Evolutionary conservation across 192 early-diverging fungal genomes (phyloP).

Genomic region (Geranomyces variabilis): DNA sequence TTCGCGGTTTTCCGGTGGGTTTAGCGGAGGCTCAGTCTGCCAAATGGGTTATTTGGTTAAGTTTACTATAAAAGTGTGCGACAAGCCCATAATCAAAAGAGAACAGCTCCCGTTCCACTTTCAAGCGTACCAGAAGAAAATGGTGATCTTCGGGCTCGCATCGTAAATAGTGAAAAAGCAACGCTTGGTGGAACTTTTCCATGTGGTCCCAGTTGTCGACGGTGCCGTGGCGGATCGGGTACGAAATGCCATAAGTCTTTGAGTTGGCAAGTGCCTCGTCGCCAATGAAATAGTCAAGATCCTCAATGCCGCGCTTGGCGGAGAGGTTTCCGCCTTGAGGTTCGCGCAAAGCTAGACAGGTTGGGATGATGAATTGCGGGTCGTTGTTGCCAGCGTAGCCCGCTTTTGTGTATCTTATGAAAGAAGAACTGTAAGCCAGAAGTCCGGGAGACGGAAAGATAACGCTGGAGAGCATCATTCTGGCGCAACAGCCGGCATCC

Average conservation of each 20-base stretch:
- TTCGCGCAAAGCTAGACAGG: slow-evolving; percentile 82
- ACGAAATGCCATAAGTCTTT: slow-evolving; percentile 86
- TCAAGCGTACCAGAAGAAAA: slow-evolving; percentile 82
- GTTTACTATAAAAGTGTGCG: too few relatives aligned
- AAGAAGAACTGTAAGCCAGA: not conserved
- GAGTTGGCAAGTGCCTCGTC: slow-evolving; percentile 90
- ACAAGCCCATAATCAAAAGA: too few relatives aligned
- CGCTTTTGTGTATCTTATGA: slow-evolving; percentile 87
- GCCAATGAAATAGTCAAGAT: slow-evolving; percentile 96
- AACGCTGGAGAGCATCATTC: too few relatives aligned
- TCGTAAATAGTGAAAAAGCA: slow-evolving; percentile 95
- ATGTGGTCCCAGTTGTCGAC: slow-evolving; percentile 99
- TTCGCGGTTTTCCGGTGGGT: slow-evolving; percentile 98
- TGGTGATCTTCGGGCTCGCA: slow-evolving; percentile 99
- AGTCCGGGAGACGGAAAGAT: not conserved
- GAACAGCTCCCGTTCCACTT: too few relatives aligned
- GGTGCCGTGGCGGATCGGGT: slow-evolving; percentile 96
- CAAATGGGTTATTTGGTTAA: not conserved
- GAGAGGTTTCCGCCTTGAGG: slow-evolving; percentile 72
- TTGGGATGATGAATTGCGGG: slow-evolving; percentile 98
- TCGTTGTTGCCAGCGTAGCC: slow-evolving; percentile 97
- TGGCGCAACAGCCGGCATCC: too few relatives aligned
- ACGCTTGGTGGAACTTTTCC: slow-evolving; percentile 99
- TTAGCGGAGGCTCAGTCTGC: slow-evolving; percentile 96
- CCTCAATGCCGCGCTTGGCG: slow-evolving; percentile 95